A percentile compares a stretch with the other conserved stretches of the same genome.
Evolutionary conservation across 495 filamentous ascomycete species (phyloP).

Genomic region (Aspergillus incahuasiensis): DNA sequence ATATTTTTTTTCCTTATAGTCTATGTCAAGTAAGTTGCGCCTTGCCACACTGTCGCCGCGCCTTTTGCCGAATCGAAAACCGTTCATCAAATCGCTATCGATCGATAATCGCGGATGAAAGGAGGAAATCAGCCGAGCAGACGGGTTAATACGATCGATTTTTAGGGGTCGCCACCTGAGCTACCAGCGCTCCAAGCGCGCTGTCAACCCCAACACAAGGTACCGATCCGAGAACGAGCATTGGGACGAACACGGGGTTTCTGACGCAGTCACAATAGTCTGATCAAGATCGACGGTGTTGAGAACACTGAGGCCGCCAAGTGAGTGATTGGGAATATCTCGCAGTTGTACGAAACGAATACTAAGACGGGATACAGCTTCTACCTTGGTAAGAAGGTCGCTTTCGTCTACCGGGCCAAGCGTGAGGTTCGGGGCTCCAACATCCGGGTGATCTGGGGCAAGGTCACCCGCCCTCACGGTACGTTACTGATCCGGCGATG

Average conservation of each 20-base stretch:
- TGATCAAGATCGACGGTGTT: constrained; percentile 98
- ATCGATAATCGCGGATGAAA: constrained; percentile 14
- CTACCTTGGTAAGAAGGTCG: constrained; percentile 93
- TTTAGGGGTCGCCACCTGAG: constrained; percentile 84
- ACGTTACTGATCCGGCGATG: constrained; percentile 28
- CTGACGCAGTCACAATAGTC: constrained; percentile 36
- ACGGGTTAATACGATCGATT: constrained; percentile 34
- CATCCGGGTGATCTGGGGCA: constrained; percentile 99
- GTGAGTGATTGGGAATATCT: constrained; percentile 46
- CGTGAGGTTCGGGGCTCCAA: constrained; percentile 91
- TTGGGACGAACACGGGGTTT: constrained; percentile 21
- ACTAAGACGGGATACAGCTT: constrained; percentile 52
- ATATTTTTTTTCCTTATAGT: constrained; percentile 50
- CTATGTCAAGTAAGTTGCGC: constrained; percentile 82
- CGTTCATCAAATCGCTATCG: constrained; percentile 6
- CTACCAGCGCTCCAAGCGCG: constrained; percentile 86
- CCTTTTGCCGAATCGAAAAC: constrained; percentile 15
- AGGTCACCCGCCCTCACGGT: constrained; percentile 93
- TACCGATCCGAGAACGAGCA: constrained; percentile 23
- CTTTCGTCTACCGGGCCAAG: constrained; percentile 93
- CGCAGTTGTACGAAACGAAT: background rate
- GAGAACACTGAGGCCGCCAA: constrained; percentile 78
- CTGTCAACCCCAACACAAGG: constrained; percentile 76
- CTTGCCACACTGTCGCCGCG: constrained; percentile 23
- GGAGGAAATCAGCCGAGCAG: constrained; percentile 18